Evolutionary conservation across 306 rosid genomes (phyloP).

Genomic region (Parietaria judaica): DNA sequence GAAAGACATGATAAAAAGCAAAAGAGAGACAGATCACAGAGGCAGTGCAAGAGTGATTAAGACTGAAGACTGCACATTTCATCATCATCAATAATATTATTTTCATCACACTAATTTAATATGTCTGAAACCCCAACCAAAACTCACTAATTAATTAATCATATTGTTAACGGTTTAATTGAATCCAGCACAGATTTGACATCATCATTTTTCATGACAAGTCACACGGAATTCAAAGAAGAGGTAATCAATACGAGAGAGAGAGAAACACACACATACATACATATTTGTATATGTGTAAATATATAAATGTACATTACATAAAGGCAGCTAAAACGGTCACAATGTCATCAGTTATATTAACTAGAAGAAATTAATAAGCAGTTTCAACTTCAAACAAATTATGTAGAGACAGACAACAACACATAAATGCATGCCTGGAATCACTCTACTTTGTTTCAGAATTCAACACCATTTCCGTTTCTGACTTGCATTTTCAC

Average conservation of each 20-base stretch:
- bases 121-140: no score
- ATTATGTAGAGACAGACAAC: no score
- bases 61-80: slow-evolving; percentile 21
- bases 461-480: no score
- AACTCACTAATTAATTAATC: background rate
- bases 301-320: no score
- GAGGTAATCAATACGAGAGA: slow-evolving; percentile 32
- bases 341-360: no score
- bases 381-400: no score
- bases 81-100: slow-evolving; percentile 9
- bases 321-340: background rate
- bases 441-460: no score
- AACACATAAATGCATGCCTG: no score
- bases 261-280: background rate
- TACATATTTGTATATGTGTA: background rate
- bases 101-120: slow-evolving; percentile 16
- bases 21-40: background rate
- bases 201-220: background rate
- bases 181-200: background rate
- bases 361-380: no score
- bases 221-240: background rate
- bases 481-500: no score
- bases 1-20: background rate
- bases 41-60: slow-evolving; percentile 3
- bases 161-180: background rate